Evolutionary conservation across 1,284 basidiomycete species (phyloP).

Genomic region (Puccinia coronata): DNA sequence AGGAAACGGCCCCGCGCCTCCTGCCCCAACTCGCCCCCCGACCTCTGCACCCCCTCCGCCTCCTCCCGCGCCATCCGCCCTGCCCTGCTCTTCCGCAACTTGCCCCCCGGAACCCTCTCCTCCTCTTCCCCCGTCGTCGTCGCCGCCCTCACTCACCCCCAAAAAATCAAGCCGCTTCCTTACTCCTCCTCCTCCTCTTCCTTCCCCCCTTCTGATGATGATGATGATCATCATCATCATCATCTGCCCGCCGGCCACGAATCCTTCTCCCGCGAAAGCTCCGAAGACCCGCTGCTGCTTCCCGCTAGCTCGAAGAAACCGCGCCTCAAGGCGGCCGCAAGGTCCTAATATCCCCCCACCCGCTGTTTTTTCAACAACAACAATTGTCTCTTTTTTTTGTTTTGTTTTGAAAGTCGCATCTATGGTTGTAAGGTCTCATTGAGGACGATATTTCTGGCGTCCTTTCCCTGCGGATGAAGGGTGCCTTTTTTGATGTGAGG

Average conservation of each 20-base stretch:
- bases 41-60: background rate
- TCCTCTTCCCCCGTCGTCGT: background rate
- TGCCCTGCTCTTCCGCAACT: background rate
- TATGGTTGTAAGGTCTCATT: too few relatives aligned
- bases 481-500: too few relatives aligned
- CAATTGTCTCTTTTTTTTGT: too few relatives aligned
- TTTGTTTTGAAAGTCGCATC: too few relatives aligned
- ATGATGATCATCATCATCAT: too few relatives aligned
- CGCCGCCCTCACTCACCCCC: background rate
- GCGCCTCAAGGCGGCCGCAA: too few relatives aligned
- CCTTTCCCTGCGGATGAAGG: too few relatives aligned
- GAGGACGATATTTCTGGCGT: too few relatives aligned
- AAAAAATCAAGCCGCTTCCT: background rate
- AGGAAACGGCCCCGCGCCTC: background rate
- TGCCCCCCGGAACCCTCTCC: background rate
- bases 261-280: background rate
- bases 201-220: too few relatives aligned
- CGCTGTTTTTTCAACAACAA: too few relatives aligned
- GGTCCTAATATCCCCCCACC: too few relatives aligned
- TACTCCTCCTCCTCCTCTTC: background rate
- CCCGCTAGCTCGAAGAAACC: slow-evolving; percentile 17
- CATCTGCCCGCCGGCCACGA: background rate
- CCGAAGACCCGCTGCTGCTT: slow-evolving; percentile 20
- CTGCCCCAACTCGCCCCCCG: background rate
- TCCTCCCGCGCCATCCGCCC: background rate